phyloP scores from a whole-genome alignment of 108 stramenopile genomes.

The Conticribra guillardii region DNA sequence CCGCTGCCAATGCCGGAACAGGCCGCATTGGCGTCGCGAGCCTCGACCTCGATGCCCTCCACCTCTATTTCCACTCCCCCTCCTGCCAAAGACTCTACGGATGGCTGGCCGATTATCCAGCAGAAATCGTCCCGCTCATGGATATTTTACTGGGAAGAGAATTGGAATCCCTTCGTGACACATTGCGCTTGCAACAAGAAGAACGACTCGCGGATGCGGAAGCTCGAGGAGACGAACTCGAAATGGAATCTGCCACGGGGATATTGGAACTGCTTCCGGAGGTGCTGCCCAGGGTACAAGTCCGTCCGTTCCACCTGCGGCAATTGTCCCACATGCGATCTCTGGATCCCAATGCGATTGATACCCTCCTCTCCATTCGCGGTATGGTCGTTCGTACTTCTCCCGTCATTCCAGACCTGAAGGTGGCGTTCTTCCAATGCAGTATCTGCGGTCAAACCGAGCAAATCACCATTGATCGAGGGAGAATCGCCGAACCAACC shows the following conservation, averaged over 20 bases:
- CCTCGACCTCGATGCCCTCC: conserved; percentile 92
- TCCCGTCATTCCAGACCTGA: conserved; percentile 97
- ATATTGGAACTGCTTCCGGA: conserved; percentile 44
- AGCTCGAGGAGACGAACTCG: conserved; percentile 31
- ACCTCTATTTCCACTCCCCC: conserved; percentile 86
- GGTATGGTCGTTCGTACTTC: conserved; percentile 97
- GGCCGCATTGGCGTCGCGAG: conserved; percentile 52
- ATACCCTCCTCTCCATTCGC: conserved; percentile 86
- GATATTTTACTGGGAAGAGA: conserved; percentile 87
- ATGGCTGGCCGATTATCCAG: conserved; percentile 93
- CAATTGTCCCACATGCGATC: conserved; percentile 85
- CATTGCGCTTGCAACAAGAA: conserved; percentile 35
- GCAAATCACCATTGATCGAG: conserved; percentile 92
- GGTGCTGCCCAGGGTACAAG: conserved; percentile 77
- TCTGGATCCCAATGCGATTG: conserved; percentile 94
- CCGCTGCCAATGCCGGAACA: conserved; percentile 23
- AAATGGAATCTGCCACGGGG: conserved; percentile 14
- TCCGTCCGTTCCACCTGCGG: conserved; percentile 92
- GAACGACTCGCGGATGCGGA: conserved; percentile 40
- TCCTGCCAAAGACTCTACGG: conserved; percentile 88
- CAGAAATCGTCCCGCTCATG: conserved; percentile 96
- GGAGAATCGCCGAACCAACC: conserved; percentile 92
- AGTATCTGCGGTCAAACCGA: conserved; percentile 81
- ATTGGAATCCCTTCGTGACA: conserved; percentile 50
- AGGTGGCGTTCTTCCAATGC: conserved; percentile 95